A percentile compares a stretch with the other conserved stretches of the same genome.
phyloP scores from a whole-genome alignment of 2,329 filamentous ascomycete genomes.

The Fusarium agapanthi region DNA sequence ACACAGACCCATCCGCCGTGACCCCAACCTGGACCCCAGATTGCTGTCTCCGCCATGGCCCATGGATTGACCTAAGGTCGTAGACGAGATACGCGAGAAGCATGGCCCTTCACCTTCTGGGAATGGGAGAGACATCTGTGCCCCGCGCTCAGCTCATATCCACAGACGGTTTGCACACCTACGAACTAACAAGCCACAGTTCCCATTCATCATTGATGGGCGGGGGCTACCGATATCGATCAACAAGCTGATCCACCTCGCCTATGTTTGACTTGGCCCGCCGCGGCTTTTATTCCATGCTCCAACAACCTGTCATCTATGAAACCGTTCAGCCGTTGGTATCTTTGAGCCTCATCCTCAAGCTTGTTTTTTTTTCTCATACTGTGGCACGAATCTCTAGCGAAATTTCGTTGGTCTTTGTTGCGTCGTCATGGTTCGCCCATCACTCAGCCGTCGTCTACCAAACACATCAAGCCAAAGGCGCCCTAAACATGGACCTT shows the following conservation, averaged over 20 bases:
- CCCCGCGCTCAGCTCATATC: slow-evolving; percentile 32
- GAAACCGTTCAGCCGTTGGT: slow-evolving; percentile 25
- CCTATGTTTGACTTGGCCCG: slow-evolving; percentile 28
- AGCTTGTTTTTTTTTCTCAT: not conserved
- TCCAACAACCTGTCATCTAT: slow-evolving; percentile 7
- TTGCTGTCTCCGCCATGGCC: slow-evolving; percentile 24
- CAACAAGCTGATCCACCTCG: slow-evolving; percentile 24
- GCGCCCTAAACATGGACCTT: slow-evolving; percentile 17
- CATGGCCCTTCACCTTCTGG: slow-evolving; percentile 24
- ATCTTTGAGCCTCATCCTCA: slow-evolving; percentile 25
- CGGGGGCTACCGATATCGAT: slow-evolving; percentile 29
- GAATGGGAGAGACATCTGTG: slow-evolving; percentile 21
- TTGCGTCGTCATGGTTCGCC: slow-evolving; percentile 1
- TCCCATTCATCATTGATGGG: slow-evolving; percentile 2
- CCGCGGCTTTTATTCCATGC: slow-evolving; percentile 22
- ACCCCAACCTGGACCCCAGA: slow-evolving; percentile 29
- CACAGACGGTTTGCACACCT: slow-evolving; percentile 13
- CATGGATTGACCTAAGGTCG: slow-evolving; percentile 26
- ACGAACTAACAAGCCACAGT: slow-evolving; percentile 38
- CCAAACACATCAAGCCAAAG: slow-evolving; percentile 5
- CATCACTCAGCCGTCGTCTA: not conserved
- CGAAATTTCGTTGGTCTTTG: slow-evolving; percentile 13
- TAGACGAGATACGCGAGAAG: slow-evolving; percentile 41
- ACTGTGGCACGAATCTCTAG: slow-evolving; percentile 7
- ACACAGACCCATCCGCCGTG: slow-evolving; percentile 32